phyloP scores from a whole-genome alignment of 208 protist species.

The Trypanosomatidae sp. region DNA sequence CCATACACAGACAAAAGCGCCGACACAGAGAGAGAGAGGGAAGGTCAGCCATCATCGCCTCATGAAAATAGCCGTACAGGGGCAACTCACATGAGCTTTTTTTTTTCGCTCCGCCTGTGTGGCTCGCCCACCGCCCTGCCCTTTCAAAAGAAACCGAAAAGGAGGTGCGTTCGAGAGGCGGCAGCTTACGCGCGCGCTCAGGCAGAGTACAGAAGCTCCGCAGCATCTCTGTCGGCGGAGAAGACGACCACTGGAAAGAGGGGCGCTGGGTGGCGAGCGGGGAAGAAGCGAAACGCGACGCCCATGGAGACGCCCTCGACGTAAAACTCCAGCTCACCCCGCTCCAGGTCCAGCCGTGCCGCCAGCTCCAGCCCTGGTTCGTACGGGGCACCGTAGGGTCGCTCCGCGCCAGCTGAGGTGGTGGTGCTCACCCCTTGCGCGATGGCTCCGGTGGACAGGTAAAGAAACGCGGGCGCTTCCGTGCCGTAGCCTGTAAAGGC shows the following conservation, averaged over 20 bases:
- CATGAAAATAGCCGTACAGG: not conserved
- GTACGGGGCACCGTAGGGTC: slow-evolving; percentile 50
- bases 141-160: not conserved
- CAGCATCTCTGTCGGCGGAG: slow-evolving; percentile 37
- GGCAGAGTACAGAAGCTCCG: slow-evolving; percentile 33
- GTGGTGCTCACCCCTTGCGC: slow-evolving; percentile 14
- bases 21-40: not conserved
- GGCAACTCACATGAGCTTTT: not conserved
- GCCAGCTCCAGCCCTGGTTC: slow-evolving; percentile 41
- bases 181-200: not conserved
- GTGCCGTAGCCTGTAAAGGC: slow-evolving; percentile 32
- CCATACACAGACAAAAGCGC: too few relatives aligned
- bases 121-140: not conserved
- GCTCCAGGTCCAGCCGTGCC: slow-evolving; percentile 41
- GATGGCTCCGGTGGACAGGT: slow-evolving; percentile 49
- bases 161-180: not conserved
- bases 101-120: not conserved
- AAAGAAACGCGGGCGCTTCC: slow-evolving; percentile 32
- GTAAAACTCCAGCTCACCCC: slow-evolving; percentile 44
- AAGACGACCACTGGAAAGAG: slow-evolving; percentile 67
- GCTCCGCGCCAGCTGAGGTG: not conserved
- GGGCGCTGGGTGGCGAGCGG: slow-evolving; percentile 37
- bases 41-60: not conserved
- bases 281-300: slow-evolving; percentile 57
- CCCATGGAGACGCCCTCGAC: slow-evolving; percentile 51